phyloP scores from a whole-genome alignment of 805 yeast genomes.

The Candida methanosorbosa region DNA sequence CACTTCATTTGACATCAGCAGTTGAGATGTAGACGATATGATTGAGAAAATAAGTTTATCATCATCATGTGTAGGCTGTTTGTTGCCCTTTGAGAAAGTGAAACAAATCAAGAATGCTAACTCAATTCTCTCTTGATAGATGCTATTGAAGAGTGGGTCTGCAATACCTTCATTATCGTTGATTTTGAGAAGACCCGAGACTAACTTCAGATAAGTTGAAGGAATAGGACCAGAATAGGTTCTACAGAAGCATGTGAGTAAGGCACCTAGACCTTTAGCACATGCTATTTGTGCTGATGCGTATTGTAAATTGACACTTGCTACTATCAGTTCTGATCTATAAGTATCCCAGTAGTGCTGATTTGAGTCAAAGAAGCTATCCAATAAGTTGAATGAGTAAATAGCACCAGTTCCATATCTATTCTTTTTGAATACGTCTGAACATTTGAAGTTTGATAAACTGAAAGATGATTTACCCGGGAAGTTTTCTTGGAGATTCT shows the following conservation, averaged over 20 bases:
- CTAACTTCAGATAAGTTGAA: constrained; percentile 23
- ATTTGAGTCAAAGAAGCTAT: constrained; percentile 39
- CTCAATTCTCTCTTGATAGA: constrained; percentile 58
- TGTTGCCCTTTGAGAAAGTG: constrained; percentile 24
- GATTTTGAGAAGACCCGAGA: constrained; percentile 40
- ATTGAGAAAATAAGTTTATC: constrained; percentile 32
- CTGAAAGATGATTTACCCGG: constrained; percentile 23
- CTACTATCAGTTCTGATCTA: constrained; percentile 41
- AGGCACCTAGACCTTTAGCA: constrained; percentile 72
- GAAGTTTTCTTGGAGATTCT: constrained; percentile 36
- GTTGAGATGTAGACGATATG: constrained; percentile 31
- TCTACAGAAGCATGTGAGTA: constrained; percentile 58
- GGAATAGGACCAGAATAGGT: constrained; percentile 22
- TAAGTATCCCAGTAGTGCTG: constrained; percentile 36
- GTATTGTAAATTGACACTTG: constrained; percentile 56
- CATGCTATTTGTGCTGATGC: constrained; percentile 59
- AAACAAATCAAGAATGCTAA: constrained; percentile 47
- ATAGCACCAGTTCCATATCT: constrained; percentile 44
- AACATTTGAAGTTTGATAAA: constrained; percentile 44
- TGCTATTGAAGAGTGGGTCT: constrained; percentile 35
- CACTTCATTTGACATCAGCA: constrained; percentile 42
- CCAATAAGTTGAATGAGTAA: constrained; percentile 58
- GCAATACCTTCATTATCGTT: constrained; percentile 45
- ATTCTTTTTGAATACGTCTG: constrained; percentile 35
- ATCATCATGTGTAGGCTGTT: constrained; percentile 14